phyloP scores from a whole-genome alignment of 2,329 filamentous ascomycete species.

The Diplocarpon rosae region DNA sequence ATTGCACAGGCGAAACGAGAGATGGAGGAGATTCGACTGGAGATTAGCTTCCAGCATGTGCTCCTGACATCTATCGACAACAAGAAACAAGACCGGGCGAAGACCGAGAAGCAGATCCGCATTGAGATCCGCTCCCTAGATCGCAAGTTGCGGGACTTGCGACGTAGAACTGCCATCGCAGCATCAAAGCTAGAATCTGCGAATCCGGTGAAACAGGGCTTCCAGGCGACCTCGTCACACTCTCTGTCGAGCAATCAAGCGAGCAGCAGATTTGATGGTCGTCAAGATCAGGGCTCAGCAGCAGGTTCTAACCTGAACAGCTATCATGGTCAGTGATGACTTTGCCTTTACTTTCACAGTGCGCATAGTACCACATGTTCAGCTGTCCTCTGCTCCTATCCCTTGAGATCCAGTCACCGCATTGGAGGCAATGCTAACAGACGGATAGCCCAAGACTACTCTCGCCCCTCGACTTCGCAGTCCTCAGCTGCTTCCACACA shows the following conservation, averaged over 20 bases:
- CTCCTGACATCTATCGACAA: slow-evolving; percentile 34
- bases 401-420: neutral
- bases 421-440: slow-evolving; percentile 6
- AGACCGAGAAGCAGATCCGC: slow-evolving; percentile 18
- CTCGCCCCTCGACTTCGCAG: neutral
- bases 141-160: slow-evolving; percentile 10
- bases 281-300: neutral
- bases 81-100: slow-evolving; percentile 19
- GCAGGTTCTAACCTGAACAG: slow-evolving; percentile 1
- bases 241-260: neutral
- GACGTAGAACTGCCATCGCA: slow-evolving; percentile 6
- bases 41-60: slow-evolving; percentile 33
- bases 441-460: slow-evolving; percentile 6
- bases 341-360: too few relatives aligned
- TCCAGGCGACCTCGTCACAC: neutral
- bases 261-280: neutral
- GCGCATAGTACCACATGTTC: neutral
- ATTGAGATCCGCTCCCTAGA: slow-evolving; percentile 28
- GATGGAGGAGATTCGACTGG: slow-evolving; percentile 26
- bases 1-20: neutral
- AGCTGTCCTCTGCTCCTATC: neutral
- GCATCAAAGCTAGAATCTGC: slow-evolving; percentile 3
- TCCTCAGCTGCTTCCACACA: slow-evolving; percentile 19
- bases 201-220: neutral
- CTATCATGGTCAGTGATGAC: slow-evolving; percentile 1